A percentile compares a stretch with the other conserved stretches of the same genome.
phyloP scores from a whole-genome alignment of 768 basidiomycete species.

The Tricholoma furcatifolium region DNA sequence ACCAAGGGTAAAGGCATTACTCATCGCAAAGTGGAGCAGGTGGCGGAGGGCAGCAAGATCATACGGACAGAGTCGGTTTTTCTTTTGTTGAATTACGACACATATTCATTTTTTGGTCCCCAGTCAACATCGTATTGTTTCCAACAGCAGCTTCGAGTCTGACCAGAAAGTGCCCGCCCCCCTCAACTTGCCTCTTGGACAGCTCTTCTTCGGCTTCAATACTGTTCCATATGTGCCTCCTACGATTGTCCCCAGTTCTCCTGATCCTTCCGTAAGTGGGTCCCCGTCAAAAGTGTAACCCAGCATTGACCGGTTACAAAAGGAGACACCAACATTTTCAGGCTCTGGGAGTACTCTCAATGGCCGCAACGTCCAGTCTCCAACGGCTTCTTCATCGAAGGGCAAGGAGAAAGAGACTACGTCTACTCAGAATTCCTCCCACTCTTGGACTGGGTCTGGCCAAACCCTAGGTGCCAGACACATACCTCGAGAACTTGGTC shows the following conservation, averaged over 20 bases:
- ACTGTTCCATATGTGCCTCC: conserved; percentile 67
- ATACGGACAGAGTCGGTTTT: conserved; percentile 80
- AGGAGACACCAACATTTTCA: conserved; percentile 51
- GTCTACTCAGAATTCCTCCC: conserved; percentile 30
- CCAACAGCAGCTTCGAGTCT: conserved; percentile 72
- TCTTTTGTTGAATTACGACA: conserved; percentile 1
- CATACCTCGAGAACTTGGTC: conserved; percentile 36
- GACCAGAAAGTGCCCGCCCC: conserved; percentile 85
- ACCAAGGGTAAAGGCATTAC: conserved; percentile 95
- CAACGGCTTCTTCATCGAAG: conserved; percentile 34
- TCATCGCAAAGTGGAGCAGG: conserved; percentile 77
- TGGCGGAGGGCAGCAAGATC: conserved; percentile 83
- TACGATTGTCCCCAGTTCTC: conserved; percentile 30
- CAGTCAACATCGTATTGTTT: conserved; percentile 83
- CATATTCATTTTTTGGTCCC: conserved; percentile 11
- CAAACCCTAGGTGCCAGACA: conserved; percentile 46
- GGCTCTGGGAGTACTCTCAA: conserved; percentile 70
- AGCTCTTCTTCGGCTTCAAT: conserved; percentile 96
- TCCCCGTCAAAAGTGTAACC: too few relatives aligned
- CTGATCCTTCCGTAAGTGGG: conserved; percentile 10
- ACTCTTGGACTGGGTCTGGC: conserved; percentile 47
- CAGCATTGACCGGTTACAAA: not conserved
- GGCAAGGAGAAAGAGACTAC: conserved; percentile 57
- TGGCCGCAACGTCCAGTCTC: conserved; percentile 38
- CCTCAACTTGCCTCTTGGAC: conserved; percentile 86